These are phyloP conservation scores for Colletotrichum limetticola DNA, from an alignment of 2,329 filamentous ascomycete species.

Conservation along the genomic window DNA sequence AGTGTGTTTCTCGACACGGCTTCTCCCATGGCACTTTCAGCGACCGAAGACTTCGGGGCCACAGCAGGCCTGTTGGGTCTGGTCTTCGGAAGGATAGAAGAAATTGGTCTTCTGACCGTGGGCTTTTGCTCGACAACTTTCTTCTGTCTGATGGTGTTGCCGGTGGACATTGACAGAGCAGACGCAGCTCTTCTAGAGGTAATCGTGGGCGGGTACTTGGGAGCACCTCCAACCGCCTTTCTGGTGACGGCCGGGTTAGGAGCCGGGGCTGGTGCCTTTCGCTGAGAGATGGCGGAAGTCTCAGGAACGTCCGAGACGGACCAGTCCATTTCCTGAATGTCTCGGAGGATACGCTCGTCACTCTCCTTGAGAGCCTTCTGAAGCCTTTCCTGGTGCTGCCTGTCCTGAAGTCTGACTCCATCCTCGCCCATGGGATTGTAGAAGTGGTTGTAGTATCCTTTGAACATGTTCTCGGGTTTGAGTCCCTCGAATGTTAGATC, in stretches of 20 bases:
- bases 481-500: slow-evolving; percentile 67
- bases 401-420: slow-evolving; percentile 71
- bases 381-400: slow-evolving; percentile 66
- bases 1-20: slow-evolving; percentile 83
- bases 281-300: slow-evolving; percentile 48
- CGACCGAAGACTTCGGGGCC: slow-evolving; percentile 58
- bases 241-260: slow-evolving; percentile 37
- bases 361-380: slow-evolving; percentile 64
- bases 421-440: slow-evolving; percentile 74
- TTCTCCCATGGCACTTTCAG: slow-evolving; percentile 70
- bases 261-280: slow-evolving; percentile 41
- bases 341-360: slow-evolving; percentile 74
- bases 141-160: slow-evolving; percentile 38
- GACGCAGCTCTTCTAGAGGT: slow-evolving; percentile 64
- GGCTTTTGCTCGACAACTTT: slow-evolving; percentile 30
- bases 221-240: slow-evolving; percentile 34
- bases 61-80: slow-evolving; percentile 50
- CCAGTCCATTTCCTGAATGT: slow-evolving; percentile 72
- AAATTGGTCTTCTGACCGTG: slow-evolving; percentile 41
- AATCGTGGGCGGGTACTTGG: slow-evolving; percentile 40
- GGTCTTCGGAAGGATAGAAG: slow-evolving; percentile 44
- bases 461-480: slow-evolving; percentile 68
- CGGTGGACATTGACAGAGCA: slow-evolving; percentile 56
- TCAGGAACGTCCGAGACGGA: slow-evolving; percentile 67
- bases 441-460: slow-evolving; percentile 70